Base-by-base conservation (phyloP, 805 yeast species). In the Teunomyces tritomae region DNA sequence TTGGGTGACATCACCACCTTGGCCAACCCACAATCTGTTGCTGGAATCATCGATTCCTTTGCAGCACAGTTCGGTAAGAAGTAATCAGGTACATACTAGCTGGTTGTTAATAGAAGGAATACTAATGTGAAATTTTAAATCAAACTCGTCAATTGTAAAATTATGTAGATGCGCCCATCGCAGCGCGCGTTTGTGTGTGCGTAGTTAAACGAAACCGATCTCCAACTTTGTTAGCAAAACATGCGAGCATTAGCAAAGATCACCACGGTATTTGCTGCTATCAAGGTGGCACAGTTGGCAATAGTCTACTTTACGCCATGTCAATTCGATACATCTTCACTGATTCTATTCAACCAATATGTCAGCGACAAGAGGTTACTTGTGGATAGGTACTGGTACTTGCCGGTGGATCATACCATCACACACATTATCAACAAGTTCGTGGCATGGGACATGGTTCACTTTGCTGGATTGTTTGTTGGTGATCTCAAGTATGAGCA, bases 391-490 rank as follows among this genome's bases (percentile, higher is more conserved):
- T 39, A 29, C 20, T 45, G 48, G 48, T 35, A 29, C 17, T 13
- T 29, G 20, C 35, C 35, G 11, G 27, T 34, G 20, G 28, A 42
- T 14, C 39, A 35, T 29, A 8, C 44, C 13, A 11, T 44, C 13
- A 36, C 28, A 9, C 37, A 56, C n/a, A 41, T 82, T 1, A 58
- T 81, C 44, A 72, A 78, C 45, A 81, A 78, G 47, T 70, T 89
- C 4, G 68, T 87, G 24, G 76, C 83, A 3, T 92, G 98, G 98
- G 99, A 92, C 63, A 76, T 84, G 1, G 94, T 90, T 0, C 90
- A 84, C 64, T 90, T 87, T 58, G 63, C 78, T 11, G 80, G 83
- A 39, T 62, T 84, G 47, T 80, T 87, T 29, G 60, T 65, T 8
- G 63, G 77, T 11, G 81, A 77, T 0, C 63, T 67, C 11, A 62